phyloP scores from a whole-genome alignment of 2,329 filamentous ascomycete species.

The Ceratocystis ficicola region DNA sequence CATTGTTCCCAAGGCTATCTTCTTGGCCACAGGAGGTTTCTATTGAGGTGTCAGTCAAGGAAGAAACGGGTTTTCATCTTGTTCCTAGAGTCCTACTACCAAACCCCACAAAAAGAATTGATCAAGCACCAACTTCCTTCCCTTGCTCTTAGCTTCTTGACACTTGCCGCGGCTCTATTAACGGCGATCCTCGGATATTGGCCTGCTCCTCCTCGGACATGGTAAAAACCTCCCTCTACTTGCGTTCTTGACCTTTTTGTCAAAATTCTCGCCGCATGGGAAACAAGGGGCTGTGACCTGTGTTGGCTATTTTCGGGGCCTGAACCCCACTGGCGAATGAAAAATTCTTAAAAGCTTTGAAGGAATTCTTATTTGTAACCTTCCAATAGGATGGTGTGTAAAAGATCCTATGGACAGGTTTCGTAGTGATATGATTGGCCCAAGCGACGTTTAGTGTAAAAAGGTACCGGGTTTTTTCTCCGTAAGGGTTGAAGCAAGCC shows the following conservation, averaged over 20 bases:
- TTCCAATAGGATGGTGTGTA: not conserved
- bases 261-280: not conserved
- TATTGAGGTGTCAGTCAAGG: too few relatives aligned
- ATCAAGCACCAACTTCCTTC: not conserved
- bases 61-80: not conserved
- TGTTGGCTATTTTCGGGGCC: not conserved
- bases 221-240: not conserved
- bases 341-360: not conserved
- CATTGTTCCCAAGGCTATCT: too few relatives aligned
- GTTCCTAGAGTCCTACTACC: not conserved
- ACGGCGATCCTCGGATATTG: slow-evolving; percentile 15
- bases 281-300: not conserved
- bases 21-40: too few relatives aligned
- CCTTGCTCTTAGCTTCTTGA: not conserved
- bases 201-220: slow-evolving; percentile 10
- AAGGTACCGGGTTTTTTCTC: not conserved
- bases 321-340: slow-evolving; percentile 5
- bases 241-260: not conserved
- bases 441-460: not conserved
- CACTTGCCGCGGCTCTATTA: not conserved
- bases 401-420: not conserved
- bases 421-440: not conserved
- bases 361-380: not conserved
- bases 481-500: not conserved
- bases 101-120: not conserved